Conservation (phyloP, 352 stramenopile genomes). For the Pythium dissimile region DNA sequence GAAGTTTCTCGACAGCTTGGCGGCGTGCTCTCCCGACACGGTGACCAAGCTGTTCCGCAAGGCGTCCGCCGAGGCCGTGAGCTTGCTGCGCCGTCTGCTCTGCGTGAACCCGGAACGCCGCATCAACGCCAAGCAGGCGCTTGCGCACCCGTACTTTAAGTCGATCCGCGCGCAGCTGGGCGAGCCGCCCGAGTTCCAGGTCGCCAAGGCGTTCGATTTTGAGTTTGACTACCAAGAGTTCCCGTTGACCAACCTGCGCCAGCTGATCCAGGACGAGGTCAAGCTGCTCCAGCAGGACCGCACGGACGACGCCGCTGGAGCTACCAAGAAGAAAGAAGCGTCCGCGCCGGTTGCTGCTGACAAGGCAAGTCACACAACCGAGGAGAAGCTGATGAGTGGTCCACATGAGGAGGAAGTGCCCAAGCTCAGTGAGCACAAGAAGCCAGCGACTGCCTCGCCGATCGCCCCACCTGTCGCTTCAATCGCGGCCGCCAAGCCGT, state of each 20-base stretch:
- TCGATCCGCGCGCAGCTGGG: conserved; percentile 63
- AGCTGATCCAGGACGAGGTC: conserved; percentile 78
- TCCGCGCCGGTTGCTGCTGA: not conserved
- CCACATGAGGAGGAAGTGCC: conserved; percentile 3
- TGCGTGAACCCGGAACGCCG: conserved; percentile 90
- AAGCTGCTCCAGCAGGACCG: conserved; percentile 57
- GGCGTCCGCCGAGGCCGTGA: conserved; percentile 65
- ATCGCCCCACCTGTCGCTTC: conserved; percentile 2
- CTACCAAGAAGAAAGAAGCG: conserved; percentile 7
- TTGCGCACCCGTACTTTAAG: conserved; percentile 92
- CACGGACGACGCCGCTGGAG: not conserved
- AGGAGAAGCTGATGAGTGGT: conserved; percentile 1
- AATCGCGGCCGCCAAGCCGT: not conserved
- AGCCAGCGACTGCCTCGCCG: conserved; percentile 7
- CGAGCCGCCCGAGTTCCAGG: conserved; percentile 60
- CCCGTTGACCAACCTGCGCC: conserved; percentile 48
- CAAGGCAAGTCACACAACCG: not conserved
- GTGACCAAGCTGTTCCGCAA: conserved; percentile 66
- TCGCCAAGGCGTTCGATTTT: conserved; percentile 74
- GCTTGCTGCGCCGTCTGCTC: conserved; percentile 59
- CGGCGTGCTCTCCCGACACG: conserved; percentile 64
- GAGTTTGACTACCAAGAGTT: conserved; percentile 81
- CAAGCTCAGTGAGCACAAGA: conserved; percentile 16
- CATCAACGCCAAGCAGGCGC: conserved; percentile 83
- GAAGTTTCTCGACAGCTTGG: conserved; percentile 71